Evolutionary conservation across 2,329 filamentous ascomycete genomes (phyloP).

Genomic region (Cadophora sp.): DNA sequence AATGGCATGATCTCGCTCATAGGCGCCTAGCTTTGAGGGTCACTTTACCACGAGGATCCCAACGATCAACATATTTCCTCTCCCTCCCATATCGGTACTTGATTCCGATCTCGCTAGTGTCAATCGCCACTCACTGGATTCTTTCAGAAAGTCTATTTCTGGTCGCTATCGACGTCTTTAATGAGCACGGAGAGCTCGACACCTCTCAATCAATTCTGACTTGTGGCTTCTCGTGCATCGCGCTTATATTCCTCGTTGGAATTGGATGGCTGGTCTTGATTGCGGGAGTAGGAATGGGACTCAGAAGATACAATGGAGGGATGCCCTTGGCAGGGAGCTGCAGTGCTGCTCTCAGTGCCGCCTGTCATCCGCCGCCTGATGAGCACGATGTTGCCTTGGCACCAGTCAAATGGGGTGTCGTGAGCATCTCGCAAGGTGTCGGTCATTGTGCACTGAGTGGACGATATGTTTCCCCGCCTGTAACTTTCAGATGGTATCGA

Average conservation of each 20-base stretch:
- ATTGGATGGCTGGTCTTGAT: constrained; percentile 30
- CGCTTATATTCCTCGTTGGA: constrained; percentile 31
- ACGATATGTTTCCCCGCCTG: constrained; percentile 29
- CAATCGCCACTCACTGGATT: constrained; percentile 49
- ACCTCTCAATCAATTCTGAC: constrained; percentile 28
- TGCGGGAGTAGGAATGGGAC: constrained; percentile 25
- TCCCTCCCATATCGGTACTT: constrained; percentile 48
- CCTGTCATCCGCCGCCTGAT: constrained; percentile 29
- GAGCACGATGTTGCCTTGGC: constrained; percentile 26
- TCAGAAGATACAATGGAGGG: constrained; percentile 24
- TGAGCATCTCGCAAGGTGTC: constrained; percentile 23
- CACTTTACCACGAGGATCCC: constrained; percentile 40
- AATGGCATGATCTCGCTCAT: constrained; percentile 34
- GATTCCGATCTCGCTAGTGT: constrained; percentile 32
- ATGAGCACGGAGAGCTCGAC: constrained; percentile 27
- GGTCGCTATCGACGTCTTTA: constrained; percentile 40
- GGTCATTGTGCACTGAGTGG: constrained; percentile 35
- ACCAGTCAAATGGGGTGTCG: constrained; percentile 31
- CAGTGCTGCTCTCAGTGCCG: constrained; percentile 34
- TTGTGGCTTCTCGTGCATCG: constrained; percentile 38
- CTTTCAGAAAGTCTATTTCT: constrained; percentile 49
- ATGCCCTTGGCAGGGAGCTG: constrained; percentile 35
- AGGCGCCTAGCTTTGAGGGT: constrained; percentile 47
- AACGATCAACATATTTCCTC: constrained; percentile 46
- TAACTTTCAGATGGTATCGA: constrained; percentile 24